Evolutionary conservation across 345 rosid genomes (phyloP).

Genomic region (Sonneratia caseolaris): DNA sequence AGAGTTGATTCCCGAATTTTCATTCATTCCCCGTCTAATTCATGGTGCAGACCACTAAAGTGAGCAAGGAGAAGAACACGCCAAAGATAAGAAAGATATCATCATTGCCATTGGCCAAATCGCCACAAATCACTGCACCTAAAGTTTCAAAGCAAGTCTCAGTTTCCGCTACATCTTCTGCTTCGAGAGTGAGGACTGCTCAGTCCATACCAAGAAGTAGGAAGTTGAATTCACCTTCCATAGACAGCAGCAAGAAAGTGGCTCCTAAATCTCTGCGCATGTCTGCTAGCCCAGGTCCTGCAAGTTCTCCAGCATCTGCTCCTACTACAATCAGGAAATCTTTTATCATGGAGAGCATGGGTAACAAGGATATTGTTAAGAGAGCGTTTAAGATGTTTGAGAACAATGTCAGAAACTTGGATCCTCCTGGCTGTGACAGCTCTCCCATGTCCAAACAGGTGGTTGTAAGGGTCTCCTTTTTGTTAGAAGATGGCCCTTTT

Average conservation of each 20-base stretch:
- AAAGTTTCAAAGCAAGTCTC: constrained; percentile 38
- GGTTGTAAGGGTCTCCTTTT: not conserved
- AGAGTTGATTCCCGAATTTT: not conserved
- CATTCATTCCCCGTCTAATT: not conserved
- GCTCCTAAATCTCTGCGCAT: constrained; percentile 69
- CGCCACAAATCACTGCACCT: constrained; percentile 38
- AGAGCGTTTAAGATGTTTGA: constrained; percentile 87
- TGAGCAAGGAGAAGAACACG: constrained; percentile 21
- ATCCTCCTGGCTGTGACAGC: constrained; percentile 26
- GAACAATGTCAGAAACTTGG: constrained; percentile 35
- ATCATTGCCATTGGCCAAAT: constrained; percentile 12
- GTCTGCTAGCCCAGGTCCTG: constrained; percentile 46
- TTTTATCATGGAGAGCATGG: constrained; percentile 84
- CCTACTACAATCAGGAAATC: constrained; percentile 41
- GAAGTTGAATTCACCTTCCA: constrained; percentile 13
- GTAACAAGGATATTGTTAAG: constrained; percentile 87
- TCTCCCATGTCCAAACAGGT: constrained; percentile 12
- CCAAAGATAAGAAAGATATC: constrained; percentile 27
- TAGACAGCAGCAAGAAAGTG: constrained; percentile 37
- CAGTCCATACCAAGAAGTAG: constrained; percentile 27
- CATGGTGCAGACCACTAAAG: constrained; percentile 25
- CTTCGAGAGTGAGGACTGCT: constrained; percentile 29
- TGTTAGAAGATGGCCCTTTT: not conserved
- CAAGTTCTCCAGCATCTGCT: constrained; percentile 33
- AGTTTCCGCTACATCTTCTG: constrained; percentile 19